Base-by-base conservation (phyloP, 257 asterid genomes). In the Ocimum tenuiflorum region DNA sequence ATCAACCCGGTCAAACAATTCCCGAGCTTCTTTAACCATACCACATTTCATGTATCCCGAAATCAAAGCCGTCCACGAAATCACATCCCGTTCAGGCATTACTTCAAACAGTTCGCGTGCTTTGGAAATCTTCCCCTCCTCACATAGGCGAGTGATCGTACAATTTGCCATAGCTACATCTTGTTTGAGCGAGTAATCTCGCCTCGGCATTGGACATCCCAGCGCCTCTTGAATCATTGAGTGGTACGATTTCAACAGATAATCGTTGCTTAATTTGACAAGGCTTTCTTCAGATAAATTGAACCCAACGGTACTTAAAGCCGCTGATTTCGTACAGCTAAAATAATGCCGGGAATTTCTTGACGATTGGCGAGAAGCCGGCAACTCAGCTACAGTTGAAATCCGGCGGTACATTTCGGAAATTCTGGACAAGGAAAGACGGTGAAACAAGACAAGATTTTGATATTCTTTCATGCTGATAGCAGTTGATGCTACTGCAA, bases 61-160 rank as follows among this genome's bases (percentile, higher is more conserved):
- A 61, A 87, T 80, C 57, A 87, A 19, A 36, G 95, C 83, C 22
- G 95, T 79, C 95, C 95, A 87, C 0, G 91, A 73, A 51, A 84
- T 77, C 59, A 81, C 95, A 73, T 84, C 87, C 33, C 82, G 74
- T n/a, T 84, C 91, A n/a, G 76, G 84, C 84, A 84, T 81, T 84
- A 23, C 70, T 1, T 85, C 95, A 31, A 87, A 85, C 86, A 82
- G 1, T 14, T 77, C 33, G 18, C 81, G 88, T 15, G 95, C 95
- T 73, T 81, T 76, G 9, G 23, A 14, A 27, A 77, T 53, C 65
- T 53, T 72, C 18, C 86, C 80, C 59, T 74, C 79, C 53, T 75
- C 67, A 13, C 77, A 76, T 13, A 82, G 68, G 61, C 70, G 72
- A 8, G 82, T 70, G 70, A 85, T 85, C 76, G 27, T 79, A 65